Percentiles rank a stretch among this genome's conserved stretches.
These are phyloP conservation scores for Clarireedia sp. DNA, from an alignment of 2,329 filamentous ascomycete genomes.

Conservation along the genomic window DNA sequence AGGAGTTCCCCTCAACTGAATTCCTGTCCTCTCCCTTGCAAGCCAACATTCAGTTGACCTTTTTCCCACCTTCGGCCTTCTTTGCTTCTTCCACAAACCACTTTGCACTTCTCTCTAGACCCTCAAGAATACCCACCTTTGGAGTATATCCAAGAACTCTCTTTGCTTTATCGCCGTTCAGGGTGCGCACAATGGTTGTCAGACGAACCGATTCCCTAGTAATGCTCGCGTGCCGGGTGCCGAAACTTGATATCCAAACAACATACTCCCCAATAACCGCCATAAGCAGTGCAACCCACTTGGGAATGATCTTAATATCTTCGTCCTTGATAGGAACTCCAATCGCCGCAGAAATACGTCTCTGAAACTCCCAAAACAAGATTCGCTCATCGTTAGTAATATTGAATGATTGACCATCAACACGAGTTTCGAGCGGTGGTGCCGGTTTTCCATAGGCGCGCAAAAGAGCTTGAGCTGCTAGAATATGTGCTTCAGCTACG, in stretches of 20 bases:
- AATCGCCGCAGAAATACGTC: slow-evolving; percentile 61
- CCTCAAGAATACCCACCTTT: slow-evolving; percentile 38
- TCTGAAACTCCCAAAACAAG: slow-evolving; percentile 80
- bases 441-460: neutral
- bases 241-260: slow-evolving; percentile 6
- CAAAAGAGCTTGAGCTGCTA: slow-evolving; percentile 30
- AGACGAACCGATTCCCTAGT: slow-evolving; percentile 1
- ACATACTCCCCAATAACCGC: slow-evolving; percentile 3
- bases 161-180: slow-evolving; percentile 30
- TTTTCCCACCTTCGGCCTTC: too few species aligned
- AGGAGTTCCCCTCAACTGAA: too few species aligned
- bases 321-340: slow-evolving; percentile 28
- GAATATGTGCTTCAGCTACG: too few species aligned
- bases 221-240: neutral
- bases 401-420: slow-evolving; percentile 79
- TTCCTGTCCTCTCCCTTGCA: too few species aligned
- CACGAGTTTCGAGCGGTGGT: slow-evolving; percentile 21
- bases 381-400: slow-evolving; percentile 79
- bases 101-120: slow-evolving; percentile 6
- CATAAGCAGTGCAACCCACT: neutral
- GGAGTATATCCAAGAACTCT: slow-evolving; percentile 36
- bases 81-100: slow-evolving; percentile 1
- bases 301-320: slow-evolving; percentile 6
- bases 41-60: too few species aligned
- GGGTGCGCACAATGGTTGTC: slow-evolving; percentile 6